Evolutionary conservation across 768 basidiomycete genomes (phyloP), one percentile per base, ranked within the genome.

Genomic region (Tricholoma saponaceum): DNA sequence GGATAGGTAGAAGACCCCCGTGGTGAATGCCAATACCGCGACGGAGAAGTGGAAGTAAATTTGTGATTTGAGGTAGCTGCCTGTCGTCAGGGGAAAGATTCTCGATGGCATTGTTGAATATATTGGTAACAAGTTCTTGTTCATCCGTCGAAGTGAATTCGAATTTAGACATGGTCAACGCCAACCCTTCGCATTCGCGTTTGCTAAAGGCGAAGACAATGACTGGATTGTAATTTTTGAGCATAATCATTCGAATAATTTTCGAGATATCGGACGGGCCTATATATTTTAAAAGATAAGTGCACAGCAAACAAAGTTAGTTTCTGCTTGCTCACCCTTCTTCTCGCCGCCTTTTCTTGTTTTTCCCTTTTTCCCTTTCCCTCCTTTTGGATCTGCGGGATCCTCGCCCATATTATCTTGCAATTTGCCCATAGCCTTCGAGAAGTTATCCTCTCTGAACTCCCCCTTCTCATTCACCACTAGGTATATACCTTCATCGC

Each of bases 401-500:
- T 97, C 95, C 52, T 97, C 94, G 3, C 95, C 95, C 71, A 82
- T 77, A 59, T 73, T 82, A 39, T 92, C 91, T 58, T 90, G 89
- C 16, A 99, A 71, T 65, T 91, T 88, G 9, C 93, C 93, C 97
- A 99, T 99, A 0, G 96, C 96, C 68, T 95, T 98, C 66, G 84
- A 87, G 73, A 99, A 99, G 68, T 94, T 98, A 63, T 98, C 97
- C 68, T 99, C 97, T 26, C 92, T 79, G 66, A 99, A 99, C 59
- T 95, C 92, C 56, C 95, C 86, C 74, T 96, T 95, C 74, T 99
- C 97, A 66, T 99, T 98, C n/a, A 99, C 92, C 1, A 99, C 97
- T 2, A 99, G 78, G 69, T 94, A 97, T 44, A 99, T 98, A 8
- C 97, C 97, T 62, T 98, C 95, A 1, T 92, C 95, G 7, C 96